A percentile compares a stretch with the other conserved stretches of the same genome.
These are phyloP conservation scores for Aspergillaceae sp. DNA, from an alignment of 2,329 filamentous ascomycete species.

Conservation along the genomic window DNA sequence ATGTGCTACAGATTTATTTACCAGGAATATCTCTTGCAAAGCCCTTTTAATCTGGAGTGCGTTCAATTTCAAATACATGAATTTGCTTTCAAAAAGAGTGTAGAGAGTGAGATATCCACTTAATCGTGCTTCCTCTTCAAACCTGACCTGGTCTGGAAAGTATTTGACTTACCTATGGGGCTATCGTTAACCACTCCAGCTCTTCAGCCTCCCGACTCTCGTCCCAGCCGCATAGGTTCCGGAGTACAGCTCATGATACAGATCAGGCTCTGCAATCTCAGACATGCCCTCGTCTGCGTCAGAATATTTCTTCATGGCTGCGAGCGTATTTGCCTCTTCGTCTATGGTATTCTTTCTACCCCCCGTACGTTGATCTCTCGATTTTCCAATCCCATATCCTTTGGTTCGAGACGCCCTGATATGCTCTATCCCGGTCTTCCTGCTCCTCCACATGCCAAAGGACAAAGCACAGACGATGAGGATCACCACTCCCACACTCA, in stretches of 20 bases:
- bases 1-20: neutral
- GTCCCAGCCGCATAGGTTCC: slow-evolving; percentile 27
- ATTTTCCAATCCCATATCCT: slow-evolving; percentile 32
- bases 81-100: too few species aligned
- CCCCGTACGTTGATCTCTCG: slow-evolving; percentile 26
- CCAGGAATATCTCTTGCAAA: neutral
- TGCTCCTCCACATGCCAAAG: slow-evolving; percentile 35
- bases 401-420: slow-evolving; percentile 26
- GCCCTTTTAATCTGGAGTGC: too few species aligned
- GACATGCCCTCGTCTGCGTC: slow-evolving; percentile 11
- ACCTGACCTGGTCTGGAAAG: too few species aligned
- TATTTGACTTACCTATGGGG: neutral
- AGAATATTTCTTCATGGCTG: slow-evolving; percentile 14
- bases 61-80: too few species aligned
- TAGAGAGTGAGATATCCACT: too few species aligned
- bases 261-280: slow-evolving; percentile 9
- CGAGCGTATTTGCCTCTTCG: slow-evolving; percentile 19
- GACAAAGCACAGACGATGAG: slow-evolving; percentile 30
- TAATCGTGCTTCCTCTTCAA: too few species aligned
- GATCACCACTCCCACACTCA: slow-evolving; percentile 29
- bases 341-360: slow-evolving; percentile 17
- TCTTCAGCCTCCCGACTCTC: slow-evolving; percentile 31
- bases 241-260: slow-evolving; percentile 20
- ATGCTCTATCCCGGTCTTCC: slow-evolving; percentile 28
- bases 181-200: slow-evolving; percentile 14